phyloP scores from a whole-genome alignment of 1,284 basidiomycete genomes.

The Apiotrichum porosum region DNA sequence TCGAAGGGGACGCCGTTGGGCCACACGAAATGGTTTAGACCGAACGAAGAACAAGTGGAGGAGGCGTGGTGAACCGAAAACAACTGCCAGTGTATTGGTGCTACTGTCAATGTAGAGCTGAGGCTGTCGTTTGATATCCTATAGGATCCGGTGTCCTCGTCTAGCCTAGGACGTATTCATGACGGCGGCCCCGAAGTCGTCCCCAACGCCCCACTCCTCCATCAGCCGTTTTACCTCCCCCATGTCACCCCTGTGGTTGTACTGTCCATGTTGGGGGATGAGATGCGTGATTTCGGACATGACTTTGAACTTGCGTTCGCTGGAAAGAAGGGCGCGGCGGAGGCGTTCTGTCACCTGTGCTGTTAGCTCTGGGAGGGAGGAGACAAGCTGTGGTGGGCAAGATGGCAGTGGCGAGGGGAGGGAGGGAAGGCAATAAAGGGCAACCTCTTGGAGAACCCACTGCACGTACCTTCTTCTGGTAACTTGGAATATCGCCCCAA shows the following conservation, averaged over 20 bases:
- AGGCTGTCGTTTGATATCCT: no score
- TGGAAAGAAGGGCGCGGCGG: conserved; percentile 29
- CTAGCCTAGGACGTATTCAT: conserved; percentile 24
- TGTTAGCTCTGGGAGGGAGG: no score
- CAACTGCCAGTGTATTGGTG: no score
- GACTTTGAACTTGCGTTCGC: conserved; percentile 34
- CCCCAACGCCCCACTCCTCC: conserved; percentile 46
- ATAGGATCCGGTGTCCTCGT: no score
- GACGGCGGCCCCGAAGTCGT: conserved; percentile 45
- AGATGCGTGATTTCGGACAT: conserved; percentile 50
- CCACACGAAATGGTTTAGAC: no score
- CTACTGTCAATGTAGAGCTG: no score
- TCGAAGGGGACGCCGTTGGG: no score
- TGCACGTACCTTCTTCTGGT: conserved; percentile 48
- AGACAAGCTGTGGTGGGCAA: no score
- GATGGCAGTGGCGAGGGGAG: no score
- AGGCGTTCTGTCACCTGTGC: conserved; percentile 49
- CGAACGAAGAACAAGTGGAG: background rate
- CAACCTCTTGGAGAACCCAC: no score
- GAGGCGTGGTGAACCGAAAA: background rate
- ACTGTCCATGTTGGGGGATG: conserved; percentile 45
- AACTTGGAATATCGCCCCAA: conserved; percentile 51
- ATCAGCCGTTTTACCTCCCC: conserved; percentile 47
- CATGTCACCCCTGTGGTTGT: conserved; percentile 51
- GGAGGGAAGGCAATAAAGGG: no score